Evolutionary conservation across 768 basidiomycete genomes (phyloP).

Genomic region (Pisolithus sp.): DNA sequence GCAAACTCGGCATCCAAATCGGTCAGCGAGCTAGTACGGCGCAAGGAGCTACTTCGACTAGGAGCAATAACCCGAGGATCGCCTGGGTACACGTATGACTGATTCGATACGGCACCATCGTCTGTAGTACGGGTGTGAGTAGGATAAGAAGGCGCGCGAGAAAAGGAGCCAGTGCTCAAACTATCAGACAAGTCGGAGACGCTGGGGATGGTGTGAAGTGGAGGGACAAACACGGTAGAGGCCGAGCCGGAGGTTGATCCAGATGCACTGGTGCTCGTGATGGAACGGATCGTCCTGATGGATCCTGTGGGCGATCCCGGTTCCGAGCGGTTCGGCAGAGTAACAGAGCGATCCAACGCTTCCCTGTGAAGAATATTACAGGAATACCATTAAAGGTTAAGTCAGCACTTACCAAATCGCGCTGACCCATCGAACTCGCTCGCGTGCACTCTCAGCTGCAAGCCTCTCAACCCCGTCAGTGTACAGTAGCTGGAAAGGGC

Average conservation of each 20-base stretch:
- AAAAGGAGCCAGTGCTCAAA: constrained; percentile 34
- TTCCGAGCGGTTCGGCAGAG: constrained; percentile 41
- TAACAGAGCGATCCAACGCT: constrained; percentile 59
- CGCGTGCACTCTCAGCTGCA: constrained; percentile 81
- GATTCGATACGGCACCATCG: constrained; percentile 61
- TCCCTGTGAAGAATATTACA: constrained; percentile 47
- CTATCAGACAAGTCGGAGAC: constrained; percentile 55
- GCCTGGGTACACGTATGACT: constrained; percentile 64
- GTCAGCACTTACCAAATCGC: constrained; percentile 64
- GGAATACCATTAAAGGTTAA: background rate
- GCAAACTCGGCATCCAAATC: constrained; percentile 64
- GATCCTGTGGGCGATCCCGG: constrained; percentile 46
- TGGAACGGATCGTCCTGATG: constrained; percentile 63
- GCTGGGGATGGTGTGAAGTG: constrained; percentile 63
- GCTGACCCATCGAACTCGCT: constrained; percentile 88
- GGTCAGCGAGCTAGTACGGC: constrained; percentile 68
- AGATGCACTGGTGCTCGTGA: constrained; percentile 36
- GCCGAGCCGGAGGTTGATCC: constrained; percentile 48
- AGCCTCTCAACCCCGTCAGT: constrained; percentile 84
- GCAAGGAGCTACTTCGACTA: constrained; percentile 50
- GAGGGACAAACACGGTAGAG: constrained; percentile 74
- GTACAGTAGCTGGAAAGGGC: constrained; percentile 89
- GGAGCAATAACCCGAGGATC: constrained; percentile 70
- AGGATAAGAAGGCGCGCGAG: constrained; percentile 42
- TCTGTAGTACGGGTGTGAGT: constrained; percentile 65